phyloP scores from a whole-genome alignment of 1,284 basidiomycete species.

The Ganoderma boninense region DNA sequence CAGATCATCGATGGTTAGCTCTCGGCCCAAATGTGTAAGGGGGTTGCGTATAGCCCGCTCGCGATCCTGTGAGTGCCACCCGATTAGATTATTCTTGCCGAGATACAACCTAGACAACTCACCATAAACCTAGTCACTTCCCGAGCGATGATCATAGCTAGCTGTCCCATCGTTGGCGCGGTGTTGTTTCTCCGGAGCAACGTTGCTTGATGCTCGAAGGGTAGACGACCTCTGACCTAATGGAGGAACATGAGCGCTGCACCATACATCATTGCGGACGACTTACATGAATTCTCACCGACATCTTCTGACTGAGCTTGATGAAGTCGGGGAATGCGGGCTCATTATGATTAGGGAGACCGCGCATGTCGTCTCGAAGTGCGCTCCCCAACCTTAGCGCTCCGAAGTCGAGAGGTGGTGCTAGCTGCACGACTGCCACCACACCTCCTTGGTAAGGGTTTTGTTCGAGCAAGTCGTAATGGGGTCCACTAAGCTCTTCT shows the following conservation, averaged over 20 bases:
- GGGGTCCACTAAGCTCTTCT: background rate
- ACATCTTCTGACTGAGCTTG: constrained; percentile 4
- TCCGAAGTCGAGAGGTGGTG: constrained; percentile 1
- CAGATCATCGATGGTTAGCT: background rate
- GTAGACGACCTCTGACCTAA: background rate
- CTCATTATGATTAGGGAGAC: background rate
- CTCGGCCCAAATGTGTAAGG: background rate
- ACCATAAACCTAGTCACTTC: constrained; percentile 3
- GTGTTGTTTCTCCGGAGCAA: background rate
- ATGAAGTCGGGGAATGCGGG: constrained; percentile 1
- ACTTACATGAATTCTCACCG: background rate
- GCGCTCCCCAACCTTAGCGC: background rate
- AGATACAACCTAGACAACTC: background rate
- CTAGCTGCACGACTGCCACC: background rate
- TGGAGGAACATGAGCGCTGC: background rate
- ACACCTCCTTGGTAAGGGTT: background rate
- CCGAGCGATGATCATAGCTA: constrained; percentile 1
- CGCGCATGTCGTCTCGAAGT: background rate
- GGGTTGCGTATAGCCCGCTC: constrained; percentile 1
- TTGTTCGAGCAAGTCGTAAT: constrained; percentile 1
- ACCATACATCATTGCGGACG: background rate
- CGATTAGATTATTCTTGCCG: background rate
- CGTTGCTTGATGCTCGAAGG: background rate
- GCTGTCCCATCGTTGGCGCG: background rate
- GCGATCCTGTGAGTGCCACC: background rate